These are phyloP conservation scores for Calonectria honghensis DNA, from an alignment of 2,329 filamentous ascomycete genomes.

Conservation along the genomic window DNA sequence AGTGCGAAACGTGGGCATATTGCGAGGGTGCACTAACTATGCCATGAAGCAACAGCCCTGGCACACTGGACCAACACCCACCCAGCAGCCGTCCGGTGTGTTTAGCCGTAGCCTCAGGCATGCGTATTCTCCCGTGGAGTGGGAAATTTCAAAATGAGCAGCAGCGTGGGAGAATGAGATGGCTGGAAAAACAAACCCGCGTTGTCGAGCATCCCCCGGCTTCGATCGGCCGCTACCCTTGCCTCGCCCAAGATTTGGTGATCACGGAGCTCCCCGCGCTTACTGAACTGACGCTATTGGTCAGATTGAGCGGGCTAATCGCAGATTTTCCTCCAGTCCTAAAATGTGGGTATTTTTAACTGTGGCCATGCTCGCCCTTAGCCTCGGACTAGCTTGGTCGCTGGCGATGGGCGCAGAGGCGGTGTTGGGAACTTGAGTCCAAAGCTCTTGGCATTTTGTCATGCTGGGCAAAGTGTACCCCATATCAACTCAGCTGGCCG, in stretches of 20 bases:
- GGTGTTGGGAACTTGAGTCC: neutral
- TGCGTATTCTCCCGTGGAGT: neutral
- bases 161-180: neutral
- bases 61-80: no score
- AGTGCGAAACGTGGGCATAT: no score
- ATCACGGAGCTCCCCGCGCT: neutral
- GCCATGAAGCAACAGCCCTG: no score
- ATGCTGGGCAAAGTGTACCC: no score
- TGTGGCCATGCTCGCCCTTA: neutral
- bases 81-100: no score
- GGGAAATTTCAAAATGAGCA: neutral
- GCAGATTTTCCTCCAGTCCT: neutral
- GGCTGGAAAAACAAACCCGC: neutral
- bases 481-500: no score
- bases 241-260: neutral
- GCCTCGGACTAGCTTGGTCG: neutral
- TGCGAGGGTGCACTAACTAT: no score
- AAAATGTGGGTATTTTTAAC: constrained; percentile 2
- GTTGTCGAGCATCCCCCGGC: neutral
- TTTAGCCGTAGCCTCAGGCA: neutral
- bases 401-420: neutral
- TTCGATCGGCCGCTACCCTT: neutral
- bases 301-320: neutral
- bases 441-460: neutral
- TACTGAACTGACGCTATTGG: neutral